These are phyloP conservation scores for Ambispora gerdemannii DNA, from an alignment of 192 early-diverging fungal genomes.

Conservation along the genomic window DNA sequence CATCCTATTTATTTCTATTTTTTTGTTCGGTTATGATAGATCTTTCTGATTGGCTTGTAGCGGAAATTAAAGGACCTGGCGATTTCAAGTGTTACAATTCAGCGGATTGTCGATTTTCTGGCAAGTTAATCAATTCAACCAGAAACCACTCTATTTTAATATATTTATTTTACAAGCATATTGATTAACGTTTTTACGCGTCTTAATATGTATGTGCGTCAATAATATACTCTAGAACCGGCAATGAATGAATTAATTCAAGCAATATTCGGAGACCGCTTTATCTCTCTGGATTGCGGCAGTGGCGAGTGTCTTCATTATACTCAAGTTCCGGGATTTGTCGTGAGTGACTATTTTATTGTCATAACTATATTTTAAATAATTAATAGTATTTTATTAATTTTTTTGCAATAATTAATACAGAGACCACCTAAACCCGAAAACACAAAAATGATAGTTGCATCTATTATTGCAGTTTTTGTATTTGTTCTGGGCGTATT, in stretches of 20 bases:
- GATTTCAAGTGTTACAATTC: conserved; percentile 60
- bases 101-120: conserved; percentile 54
- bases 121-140: too few species aligned
- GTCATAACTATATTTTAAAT: background rate
- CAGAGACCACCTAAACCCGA: conserved; percentile 45
- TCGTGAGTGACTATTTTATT: conserved; percentile 15
- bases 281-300: conserved; percentile 73
- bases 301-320: conserved; percentile 88
- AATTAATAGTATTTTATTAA: background rate
- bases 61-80: conserved; percentile 76
- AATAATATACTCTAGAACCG: conserved; percentile 48
- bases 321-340: conserved; percentile 79
- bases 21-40: conserved; percentile 42
- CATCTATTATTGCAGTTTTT: conserved; percentile 40
- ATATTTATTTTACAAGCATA: conserved; percentile 3
- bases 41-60: conserved; percentile 72
- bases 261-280: conserved; percentile 76
- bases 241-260: conserved; percentile 83
- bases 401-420: conserved; percentile 33
- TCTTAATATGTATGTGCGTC: conserved; percentile 1
- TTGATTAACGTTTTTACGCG: conserved; percentile 6
- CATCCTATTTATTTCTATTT: background rate
- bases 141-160: too few species aligned
- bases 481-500: conserved; percentile 39
- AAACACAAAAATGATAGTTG: conserved; percentile 39